Percentiles rank a stretch among this genome's conserved stretches.
phyloP scores from a whole-genome alignment of 345 rosid species.

The Murraya paniculata region DNA sequence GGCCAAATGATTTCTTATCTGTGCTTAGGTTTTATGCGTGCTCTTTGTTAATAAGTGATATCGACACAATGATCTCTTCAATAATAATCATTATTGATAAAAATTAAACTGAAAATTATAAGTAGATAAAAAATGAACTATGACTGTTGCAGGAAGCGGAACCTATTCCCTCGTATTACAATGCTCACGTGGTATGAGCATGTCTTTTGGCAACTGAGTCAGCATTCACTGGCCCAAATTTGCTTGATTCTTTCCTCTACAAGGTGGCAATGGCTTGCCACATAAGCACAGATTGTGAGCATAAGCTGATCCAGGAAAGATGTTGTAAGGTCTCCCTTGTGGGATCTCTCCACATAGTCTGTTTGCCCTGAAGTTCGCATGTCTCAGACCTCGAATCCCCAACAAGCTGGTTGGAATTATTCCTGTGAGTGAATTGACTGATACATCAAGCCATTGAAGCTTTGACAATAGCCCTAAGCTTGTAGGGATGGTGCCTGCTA shows the following conservation, averaged over 20 bases:
- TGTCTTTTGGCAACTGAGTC: conserved; percentile 38
- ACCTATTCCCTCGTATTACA: conserved; percentile 16
- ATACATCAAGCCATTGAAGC: conserved; percentile 82
- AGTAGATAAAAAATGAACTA: conserved; percentile 10
- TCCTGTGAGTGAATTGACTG: conserved; percentile 65
- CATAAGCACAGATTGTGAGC: conserved; percentile 90
- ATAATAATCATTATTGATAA: conserved; percentile 20
- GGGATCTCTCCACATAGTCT: conserved; percentile 90
- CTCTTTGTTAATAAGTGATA: conserved; percentile 13
- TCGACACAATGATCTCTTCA: conserved; percentile 12
- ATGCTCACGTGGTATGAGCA: conserved; percentile 30
- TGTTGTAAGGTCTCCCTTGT: conserved; percentile 79
- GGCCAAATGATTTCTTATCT: conserved; percentile 3
- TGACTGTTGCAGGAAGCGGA: conserved; percentile 23
- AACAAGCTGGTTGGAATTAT: conserved; percentile 67
- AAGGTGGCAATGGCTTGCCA: conserved; percentile 84
- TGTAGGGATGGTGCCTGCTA: conserved; percentile 67
- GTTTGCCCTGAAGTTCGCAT: conserved; percentile 85
- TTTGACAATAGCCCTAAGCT: conserved; percentile 48
- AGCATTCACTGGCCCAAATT: conserved; percentile 61
- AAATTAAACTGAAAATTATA: conserved; percentile 16
- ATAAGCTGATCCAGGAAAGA: conserved; percentile 78
- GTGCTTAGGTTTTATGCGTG: conserved; percentile 2
- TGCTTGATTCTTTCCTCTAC: conserved; percentile 42
- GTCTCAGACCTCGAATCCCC: conserved; percentile 45